Evolutionary conservation across 257 asterid species (phyloP), one percentile per base, ranked within the genome.

Genomic region (Forsythia viridissima): DNA sequence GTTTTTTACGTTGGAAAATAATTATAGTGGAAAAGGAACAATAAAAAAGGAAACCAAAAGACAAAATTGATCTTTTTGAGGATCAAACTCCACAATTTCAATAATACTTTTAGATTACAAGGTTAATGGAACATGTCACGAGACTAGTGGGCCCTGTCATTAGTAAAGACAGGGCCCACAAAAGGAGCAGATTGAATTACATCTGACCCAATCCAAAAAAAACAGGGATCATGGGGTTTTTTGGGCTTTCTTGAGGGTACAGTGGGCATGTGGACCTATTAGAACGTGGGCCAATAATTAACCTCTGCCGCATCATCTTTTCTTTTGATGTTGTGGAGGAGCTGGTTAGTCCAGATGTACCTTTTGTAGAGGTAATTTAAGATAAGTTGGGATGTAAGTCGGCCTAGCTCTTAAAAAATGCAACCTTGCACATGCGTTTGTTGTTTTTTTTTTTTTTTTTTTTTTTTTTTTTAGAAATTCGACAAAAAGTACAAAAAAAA

Each of bases 221-320:
- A 72, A 82, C 80, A 37, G 36, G 16, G 79, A 82, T 63, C 70
- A 30, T 85, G 88, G 85, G 76, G 67, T 71, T 77, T 82, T 76
- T 73, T 77, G 86, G 88, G 84, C 86, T 80, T 74, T 76, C 57
- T 67, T 73, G 52, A 9, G 38, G 40, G 59, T 80, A 44, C 12
- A 69, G 80, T 67, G 69, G 57, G 68, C 84, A 85, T 41, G 80
- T 57, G 74, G 86, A 76, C 76, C 87, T 74, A 11, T 30, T 57
- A 39, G 20, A 16, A 72, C 30, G 76, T 82, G 80, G 82, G 69
- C 80, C 86, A 80, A 59, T 6, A 20, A 13, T 20, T 51, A 73
- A 30, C 34, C 80, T 69, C 70, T 65, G 67, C 84, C 82, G 41
- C 84, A 18, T 12, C 46, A 8, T 21, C 3, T 55, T 55, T 9